These are phyloP conservation scores for Phyllosticta citrichinensis DNA, from an alignment of 2,329 filamentous ascomycete genomes.

Conservation along the genomic window DNA sequence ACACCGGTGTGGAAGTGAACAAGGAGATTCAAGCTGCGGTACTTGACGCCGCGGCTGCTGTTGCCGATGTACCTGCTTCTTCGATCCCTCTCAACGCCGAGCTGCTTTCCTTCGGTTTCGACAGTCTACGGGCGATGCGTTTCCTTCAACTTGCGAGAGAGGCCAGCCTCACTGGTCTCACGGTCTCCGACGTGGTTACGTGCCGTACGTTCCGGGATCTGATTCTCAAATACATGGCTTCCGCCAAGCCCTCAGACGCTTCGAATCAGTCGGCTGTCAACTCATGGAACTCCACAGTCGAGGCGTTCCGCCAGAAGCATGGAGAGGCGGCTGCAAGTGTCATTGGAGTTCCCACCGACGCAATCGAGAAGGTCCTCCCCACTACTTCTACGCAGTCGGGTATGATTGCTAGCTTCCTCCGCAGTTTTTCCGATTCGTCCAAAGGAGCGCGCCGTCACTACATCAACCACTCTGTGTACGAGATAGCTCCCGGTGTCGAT, in stretches of 20 bases:
- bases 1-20: not conserved
- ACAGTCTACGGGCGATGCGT: constrained; percentile 17
- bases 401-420: constrained; percentile 10
- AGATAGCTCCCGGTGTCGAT: not conserved
- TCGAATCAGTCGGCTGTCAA: not conserved
- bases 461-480: constrained; percentile 10
- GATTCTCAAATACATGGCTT: not conserved
- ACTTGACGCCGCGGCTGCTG: constrained; percentile 8
- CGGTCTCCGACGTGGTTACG: constrained; percentile 21
- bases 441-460: not conserved
- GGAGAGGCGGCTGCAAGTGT: not conserved
- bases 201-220: constrained; percentile 6
- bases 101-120: constrained; percentile 17
- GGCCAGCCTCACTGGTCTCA: constrained; percentile 14
- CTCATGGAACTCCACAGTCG: not conserved
- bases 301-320: not conserved
- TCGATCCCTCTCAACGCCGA: constrained; percentile 11
- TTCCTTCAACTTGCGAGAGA: constrained; percentile 12
- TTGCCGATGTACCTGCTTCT: constrained; percentile 13
- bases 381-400: constrained; percentile 7
- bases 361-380: constrained; percentile 5
- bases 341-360: not conserved
- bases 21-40: not conserved
- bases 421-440: not conserved
- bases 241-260: not conserved